Conservation (phyloP, 306 rosid species). For the Acmispon strigosus region DNA sequence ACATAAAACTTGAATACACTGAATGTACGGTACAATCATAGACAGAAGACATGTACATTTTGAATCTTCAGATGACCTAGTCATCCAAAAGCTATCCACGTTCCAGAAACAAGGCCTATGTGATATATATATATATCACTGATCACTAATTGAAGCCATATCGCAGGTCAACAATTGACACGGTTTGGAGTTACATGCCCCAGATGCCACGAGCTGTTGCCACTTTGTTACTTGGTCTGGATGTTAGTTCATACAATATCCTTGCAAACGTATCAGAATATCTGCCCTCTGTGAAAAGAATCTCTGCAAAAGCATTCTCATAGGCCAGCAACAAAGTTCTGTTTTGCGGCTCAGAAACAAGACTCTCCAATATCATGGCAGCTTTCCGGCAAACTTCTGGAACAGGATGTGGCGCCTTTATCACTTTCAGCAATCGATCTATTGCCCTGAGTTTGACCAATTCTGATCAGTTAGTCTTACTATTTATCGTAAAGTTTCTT, state of each 20-base stretch:
- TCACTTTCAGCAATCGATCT: constrained; percentile 81
- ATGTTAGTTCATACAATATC: constrained; percentile 85
- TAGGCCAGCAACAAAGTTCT: constrained; percentile 64
- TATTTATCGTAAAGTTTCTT: background rate
- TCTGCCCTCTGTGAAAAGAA: constrained; percentile 67
- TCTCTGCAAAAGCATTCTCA: constrained; percentile 93
- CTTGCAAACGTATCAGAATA: constrained; percentile 85
- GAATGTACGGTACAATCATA: background rate
- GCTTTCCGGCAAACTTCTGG: constrained; percentile 94
- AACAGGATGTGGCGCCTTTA: constrained; percentile 82
- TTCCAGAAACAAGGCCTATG: background rate
- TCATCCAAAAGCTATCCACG: constrained; percentile 3
- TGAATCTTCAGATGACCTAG: constrained; percentile 12
- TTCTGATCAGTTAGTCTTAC: background rate
- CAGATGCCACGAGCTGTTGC: constrained; percentile 88
- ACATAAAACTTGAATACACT: constrained; percentile 5
- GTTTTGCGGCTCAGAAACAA: constrained; percentile 95
- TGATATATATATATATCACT: constrained; percentile 2
- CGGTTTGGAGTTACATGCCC: constrained; percentile 67
- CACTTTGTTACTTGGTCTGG: constrained; percentile 78
- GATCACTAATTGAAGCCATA: background rate
- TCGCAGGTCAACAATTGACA: background rate
- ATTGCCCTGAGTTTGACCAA: constrained; percentile 62
- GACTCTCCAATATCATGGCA: constrained; percentile 90
- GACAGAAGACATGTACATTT: constrained; percentile 22